Evolutionary conservation across 2,329 filamentous ascomycete species (phyloP), one percentile per base, ranked within the genome.

Genomic region (Aspergillus ruber): DNA sequence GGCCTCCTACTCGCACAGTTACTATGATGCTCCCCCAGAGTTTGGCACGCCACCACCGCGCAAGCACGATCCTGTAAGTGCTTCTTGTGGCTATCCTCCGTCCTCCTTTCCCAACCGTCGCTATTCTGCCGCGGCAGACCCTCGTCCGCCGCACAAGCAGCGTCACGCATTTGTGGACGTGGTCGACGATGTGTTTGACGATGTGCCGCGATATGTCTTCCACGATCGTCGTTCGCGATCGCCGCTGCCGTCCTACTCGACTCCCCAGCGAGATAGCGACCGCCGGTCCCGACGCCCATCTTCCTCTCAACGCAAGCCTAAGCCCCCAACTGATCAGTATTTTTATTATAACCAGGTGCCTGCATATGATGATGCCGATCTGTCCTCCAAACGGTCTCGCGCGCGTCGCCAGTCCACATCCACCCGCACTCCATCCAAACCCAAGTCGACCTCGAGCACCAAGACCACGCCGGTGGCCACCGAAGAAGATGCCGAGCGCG

Each of bases 21-120:
- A 73, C 60, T 73, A 77, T 57, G 71, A 76, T 42, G 51, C 65
- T 44, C 67, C 66, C 57, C 69, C 69, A 61, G 67, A 75, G 66
- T 67, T 78, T 74, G 66, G 74, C 72, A 66, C 75, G 53, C 70
- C 72, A 52, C 70, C 72, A 70, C 73, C 77, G 70, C 70, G 67
- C 63, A 73, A 72, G 65, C 75, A 78, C 68, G 79, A 83, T 70
- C 77, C 80, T 83, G 81, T 84, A 83, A 84, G 81, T 84, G 76
- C 74, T 75, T 77, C 72, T 70, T 67, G 64, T 63, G 67, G 68
- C 64, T 67, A 61, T 55, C 56, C 62, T 64, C 64, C 68, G 68
- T 74, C 74, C 62, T 75, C 76, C 61, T 74, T 74, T 64, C 71
- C 71, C 61, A 63, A 61, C 61, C 54, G 59, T 52, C 54, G 58